phyloP scores from a whole-genome alignment of 106 monocot species.

The Dioscorea dumetorum region DNA sequence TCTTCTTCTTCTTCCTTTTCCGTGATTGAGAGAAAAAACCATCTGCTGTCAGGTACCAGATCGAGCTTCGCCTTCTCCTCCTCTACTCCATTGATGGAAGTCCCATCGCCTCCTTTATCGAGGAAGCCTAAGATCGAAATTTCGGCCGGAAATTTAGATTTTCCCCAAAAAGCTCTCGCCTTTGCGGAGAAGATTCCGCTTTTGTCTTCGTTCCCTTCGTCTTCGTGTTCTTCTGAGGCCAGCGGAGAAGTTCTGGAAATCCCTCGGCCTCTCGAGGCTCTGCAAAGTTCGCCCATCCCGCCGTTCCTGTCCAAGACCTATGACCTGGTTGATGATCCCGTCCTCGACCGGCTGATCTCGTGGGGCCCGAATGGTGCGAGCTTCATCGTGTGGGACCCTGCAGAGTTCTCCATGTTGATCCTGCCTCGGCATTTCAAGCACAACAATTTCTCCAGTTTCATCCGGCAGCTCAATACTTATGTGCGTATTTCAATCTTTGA shows the following conservation, averaged over 20 bases:
- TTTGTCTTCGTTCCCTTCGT: neutral
- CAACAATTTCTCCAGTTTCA: slow-evolving; percentile 28
- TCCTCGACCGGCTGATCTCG: slow-evolving; percentile 32
- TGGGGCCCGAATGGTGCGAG: slow-evolving; percentile 31
- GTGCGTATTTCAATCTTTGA: slow-evolving; percentile 13
- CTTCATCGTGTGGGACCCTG: slow-evolving; percentile 51
- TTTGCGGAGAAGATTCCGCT: too few relatives aligned
- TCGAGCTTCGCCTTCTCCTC: too few relatives aligned
- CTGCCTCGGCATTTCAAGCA: slow-evolving; percentile 36
- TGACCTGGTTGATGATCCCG: slow-evolving; percentile 37
- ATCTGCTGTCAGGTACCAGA: too few relatives aligned
- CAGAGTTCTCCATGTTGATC: slow-evolving; percentile 29
- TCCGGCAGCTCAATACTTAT: slow-evolving; percentile 32
- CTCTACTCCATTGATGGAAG: neutral
- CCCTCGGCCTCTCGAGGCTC: slow-evolving; percentile 29
- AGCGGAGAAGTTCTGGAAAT: neutral
- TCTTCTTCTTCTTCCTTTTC: neutral
- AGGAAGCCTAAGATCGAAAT: slow-evolving; percentile 5
- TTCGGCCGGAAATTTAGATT: neutral
- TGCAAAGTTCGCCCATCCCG: slow-evolving; percentile 19
- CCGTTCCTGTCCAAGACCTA: slow-evolving; percentile 58
- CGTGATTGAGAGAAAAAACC: neutral
- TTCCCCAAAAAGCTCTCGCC: neutral
- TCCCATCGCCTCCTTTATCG: neutral
- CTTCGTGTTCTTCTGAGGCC: neutral